Percentiles rank a stretch among this genome's conserved stretches.
These are phyloP conservation scores for Nicotiana noctiflora DNA, from an alignment of 257 asterid species.

Conservation along the genomic window DNA sequence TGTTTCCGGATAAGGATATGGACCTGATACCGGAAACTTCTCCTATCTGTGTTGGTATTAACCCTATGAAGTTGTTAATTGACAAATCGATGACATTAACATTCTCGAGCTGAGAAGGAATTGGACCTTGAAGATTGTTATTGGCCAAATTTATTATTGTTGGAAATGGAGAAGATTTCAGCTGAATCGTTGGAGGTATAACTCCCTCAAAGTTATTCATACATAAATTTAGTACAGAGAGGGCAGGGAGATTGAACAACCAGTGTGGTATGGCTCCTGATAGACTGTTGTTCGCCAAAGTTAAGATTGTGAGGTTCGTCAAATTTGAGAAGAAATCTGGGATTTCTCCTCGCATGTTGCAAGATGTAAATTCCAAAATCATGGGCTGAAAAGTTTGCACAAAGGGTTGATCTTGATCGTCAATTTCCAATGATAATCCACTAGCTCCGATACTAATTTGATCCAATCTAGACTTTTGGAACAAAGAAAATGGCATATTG, in stretches of 20 bases:
- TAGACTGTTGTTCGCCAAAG: not conserved
- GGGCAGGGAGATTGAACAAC: conserved; percentile 5
- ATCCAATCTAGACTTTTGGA: not conserved
- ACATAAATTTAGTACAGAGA: not conserved
- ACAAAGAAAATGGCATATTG: not conserved
- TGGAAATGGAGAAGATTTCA: not conserved
- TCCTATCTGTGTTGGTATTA: not conserved
- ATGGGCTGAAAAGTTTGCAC: not conserved
- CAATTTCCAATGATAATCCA: not conserved
- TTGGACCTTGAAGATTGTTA: not conserved
- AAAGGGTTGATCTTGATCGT: not conserved
- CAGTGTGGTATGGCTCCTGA: conserved; percentile 7
- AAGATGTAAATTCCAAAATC: not conserved
- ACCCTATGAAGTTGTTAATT: not conserved
- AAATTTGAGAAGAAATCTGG: not conserved
- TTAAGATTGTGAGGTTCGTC: not conserved
- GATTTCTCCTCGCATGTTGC: not conserved
- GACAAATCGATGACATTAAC: not conserved
- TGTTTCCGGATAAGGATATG: conserved; percentile 1
- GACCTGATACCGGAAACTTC: not conserved
- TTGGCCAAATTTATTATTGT: not conserved
- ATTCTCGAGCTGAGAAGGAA: not conserved
- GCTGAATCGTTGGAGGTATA: conserved; percentile 4
- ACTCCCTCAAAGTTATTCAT: conserved; percentile 3
- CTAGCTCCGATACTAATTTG: not conserved